Evolutionary conservation across 257 asterid species (phyloP), one percentile per base, ranked within the genome.

Genomic region (Cruciata laevipes): DNA sequence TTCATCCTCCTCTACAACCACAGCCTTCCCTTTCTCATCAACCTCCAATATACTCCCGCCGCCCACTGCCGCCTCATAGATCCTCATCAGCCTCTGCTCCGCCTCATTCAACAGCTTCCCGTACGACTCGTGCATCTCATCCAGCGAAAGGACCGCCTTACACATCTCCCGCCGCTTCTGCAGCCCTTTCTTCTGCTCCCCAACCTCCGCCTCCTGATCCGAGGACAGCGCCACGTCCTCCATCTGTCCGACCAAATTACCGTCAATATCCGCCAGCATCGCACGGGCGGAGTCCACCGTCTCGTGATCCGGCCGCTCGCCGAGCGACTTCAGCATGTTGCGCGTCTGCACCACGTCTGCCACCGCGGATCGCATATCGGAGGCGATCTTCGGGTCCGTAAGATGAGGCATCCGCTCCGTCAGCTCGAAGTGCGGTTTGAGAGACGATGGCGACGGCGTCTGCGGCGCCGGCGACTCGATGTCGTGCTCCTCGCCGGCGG

Each of bases 221-320:
- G 83, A 77, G 35, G 83, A 65, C 16, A 82, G 58, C 0, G 73
- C 74, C 25, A 82, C 72, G 60, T 71, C 89, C 60, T 69, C 87
- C n/a, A 84, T 37, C 16, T 68, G 74, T 40, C 47, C 71, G 14
- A 83, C 70, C 61, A 88, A 65, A 1, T 75, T 73, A 1, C 77
- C 84, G 2, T 80, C 87, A 31, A 93, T 74, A 70, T 90, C 96
- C 6, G 88, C 71, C 42, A 94, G 57, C 66, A 79, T 83, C 60
- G 79, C 49, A 66, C 85, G 82, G 6, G 99, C 96, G 18, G 51
- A 56, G 71, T 94, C 99, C 21, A 94, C 85, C 8, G 85, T 61
- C 88, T 94, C 99, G 78, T 94, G 99, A 76, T 87, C 96, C 65
- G 99, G 97, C 7, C 95, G 87, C 67, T 80, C 83, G 0, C 97